Base-by-base conservation (phyloP, 805 yeast genomes). In the Nakazawaea sp. region DNA sequence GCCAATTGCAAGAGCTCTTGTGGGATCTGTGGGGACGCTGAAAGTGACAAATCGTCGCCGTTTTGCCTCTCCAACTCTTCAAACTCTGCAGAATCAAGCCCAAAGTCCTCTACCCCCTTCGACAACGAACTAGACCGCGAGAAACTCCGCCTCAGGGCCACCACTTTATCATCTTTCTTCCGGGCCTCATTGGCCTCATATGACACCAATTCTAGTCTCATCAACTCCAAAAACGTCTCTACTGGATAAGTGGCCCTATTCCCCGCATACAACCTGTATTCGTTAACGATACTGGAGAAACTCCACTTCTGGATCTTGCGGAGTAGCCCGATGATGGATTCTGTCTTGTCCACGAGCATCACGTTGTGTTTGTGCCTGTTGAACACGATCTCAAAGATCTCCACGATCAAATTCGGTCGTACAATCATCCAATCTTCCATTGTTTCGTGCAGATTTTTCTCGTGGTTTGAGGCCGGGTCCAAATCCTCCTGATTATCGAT, bases 291-390 rank as follows among this genome's bases (percentile, higher is more conserved):
- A 15, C 94, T 80, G 18, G 89, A 76, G 52, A 82, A 81, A 48
- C 78, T 81, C 97, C 97, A 90, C 58, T 82, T 82, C 57, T 86
- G 92, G 27, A 89, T 66, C 53, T 81, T 79, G 35, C 98, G 66
- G 24, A 92, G 59, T 2, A 89, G 65, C 0, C 97, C 96, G 9
- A 87, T 74, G 15, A 89, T 68, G 10, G 92, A 75, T 41, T 82
- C 80, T 5, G 89, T 79, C 27, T 82, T 73, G 52, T 92, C 97
- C 17, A 92, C 76, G 11, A 90, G 56, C 31, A 90, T 61, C 4
- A 84, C 55, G 36, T 88, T 88, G 49, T 81, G 78, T 45, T 80
- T 70, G 25, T 61, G 64, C 18, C 70, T 62, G 52, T 90, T 78
- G 28, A 90, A 61, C 5, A 86, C 51, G 13, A 78, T 61, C 40